These are phyloP conservation scores for Salix udensis DNA, from an alignment of 345 rosid species.

Conservation along the genomic window DNA sequence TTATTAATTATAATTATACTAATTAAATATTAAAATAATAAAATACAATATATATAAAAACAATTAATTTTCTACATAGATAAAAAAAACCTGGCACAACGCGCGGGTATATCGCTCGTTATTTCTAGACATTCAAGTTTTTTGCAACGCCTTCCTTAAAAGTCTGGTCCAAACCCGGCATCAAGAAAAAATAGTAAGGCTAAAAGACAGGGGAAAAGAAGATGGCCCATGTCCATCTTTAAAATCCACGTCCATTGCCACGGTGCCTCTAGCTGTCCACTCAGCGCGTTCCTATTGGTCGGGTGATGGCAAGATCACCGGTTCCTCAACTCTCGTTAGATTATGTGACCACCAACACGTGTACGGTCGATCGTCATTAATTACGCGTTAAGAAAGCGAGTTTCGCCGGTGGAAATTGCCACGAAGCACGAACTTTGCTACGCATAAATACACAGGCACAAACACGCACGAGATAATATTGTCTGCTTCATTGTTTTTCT, in stretches of 20 bases:
- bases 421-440: background rate
- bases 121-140: background rate
- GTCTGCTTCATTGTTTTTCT: background rate
- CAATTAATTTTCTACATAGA: too few species aligned
- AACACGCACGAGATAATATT: background rate
- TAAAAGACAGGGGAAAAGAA: too few species aligned
- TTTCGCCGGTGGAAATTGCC: background rate
- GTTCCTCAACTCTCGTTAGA: background rate
- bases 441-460: background rate
- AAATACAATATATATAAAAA: too few species aligned
- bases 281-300: slow-evolving; percentile 21
- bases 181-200: too few species aligned
- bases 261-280: background rate
- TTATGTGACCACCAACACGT: background rate
- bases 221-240: too few species aligned
- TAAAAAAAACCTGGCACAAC: too few species aligned
- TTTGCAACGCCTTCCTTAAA: background rate
- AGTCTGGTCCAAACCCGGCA: background rate
- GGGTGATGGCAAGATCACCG: slow-evolving; percentile 23
- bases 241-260: background rate
- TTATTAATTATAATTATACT: too few species aligned
- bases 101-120: too few species aligned
- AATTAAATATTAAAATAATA: too few species aligned
- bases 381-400: background rate
- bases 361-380: background rate